Conservation (phyloP, 106 monocot species). For the Amphibolis antarctica region DNA sequence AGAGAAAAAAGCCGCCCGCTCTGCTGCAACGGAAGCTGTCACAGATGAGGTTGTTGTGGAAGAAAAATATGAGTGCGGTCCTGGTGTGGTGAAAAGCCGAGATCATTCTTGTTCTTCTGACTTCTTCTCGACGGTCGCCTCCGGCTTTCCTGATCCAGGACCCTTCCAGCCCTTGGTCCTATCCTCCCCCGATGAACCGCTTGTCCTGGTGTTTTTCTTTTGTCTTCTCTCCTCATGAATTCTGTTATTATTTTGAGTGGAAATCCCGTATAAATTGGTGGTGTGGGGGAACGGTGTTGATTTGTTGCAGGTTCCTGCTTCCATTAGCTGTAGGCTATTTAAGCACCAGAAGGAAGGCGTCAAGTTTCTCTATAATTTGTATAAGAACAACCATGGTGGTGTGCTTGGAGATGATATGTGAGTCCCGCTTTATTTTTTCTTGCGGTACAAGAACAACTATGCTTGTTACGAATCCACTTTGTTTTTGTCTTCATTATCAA, state of each 20-base stretch:
- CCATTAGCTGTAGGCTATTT: constrained; percentile 82
- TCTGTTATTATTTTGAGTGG: not conserved
- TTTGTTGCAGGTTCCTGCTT: constrained; percentile 61
- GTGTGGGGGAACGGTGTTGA: not conserved
- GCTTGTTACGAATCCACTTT: no score
- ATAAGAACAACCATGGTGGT: constrained; percentile 78
- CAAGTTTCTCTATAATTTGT: constrained; percentile 61
- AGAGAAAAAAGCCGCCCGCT: not conserved
- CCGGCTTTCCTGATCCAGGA: constrained; percentile 9
- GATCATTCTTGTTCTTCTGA: no score
- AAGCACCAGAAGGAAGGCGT: constrained; percentile 87
- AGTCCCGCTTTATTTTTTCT: constrained; percentile 7
- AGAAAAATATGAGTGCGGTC: no score
- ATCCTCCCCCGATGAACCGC: constrained; percentile 36
- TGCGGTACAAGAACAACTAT: no score
- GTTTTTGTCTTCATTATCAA: no score
- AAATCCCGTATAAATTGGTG: not conserved
- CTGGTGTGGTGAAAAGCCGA: not conserved
- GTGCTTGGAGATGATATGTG: constrained; percentile 99
- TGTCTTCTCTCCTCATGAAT: not conserved
- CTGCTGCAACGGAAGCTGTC: no score
- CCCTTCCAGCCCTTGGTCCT: constrained; percentile 71
- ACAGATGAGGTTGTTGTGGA: not conserved
- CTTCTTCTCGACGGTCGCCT: not conserved
- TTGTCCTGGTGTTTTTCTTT: constrained; percentile 36